Percentiles rank a stretch among this genome's conserved stretches.
Conservation (phyloP, 345 rosid species). For the Eucalyptus paniculata region DNA sequence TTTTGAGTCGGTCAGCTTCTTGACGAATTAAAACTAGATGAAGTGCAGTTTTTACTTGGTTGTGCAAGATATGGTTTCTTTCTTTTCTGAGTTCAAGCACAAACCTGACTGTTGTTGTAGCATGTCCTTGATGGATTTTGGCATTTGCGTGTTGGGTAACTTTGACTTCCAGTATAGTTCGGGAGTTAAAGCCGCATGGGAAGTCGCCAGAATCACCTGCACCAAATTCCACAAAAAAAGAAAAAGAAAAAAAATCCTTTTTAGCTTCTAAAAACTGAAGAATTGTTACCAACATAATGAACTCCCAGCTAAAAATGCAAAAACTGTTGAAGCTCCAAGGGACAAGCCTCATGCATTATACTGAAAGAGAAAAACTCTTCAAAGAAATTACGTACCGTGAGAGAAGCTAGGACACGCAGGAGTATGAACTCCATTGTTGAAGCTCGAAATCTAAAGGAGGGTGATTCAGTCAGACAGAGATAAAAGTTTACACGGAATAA, state of each 20-base stretch:
- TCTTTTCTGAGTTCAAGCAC: conserved; percentile 3
- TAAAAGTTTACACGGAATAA: background rate
- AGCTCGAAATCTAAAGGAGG: background rate
- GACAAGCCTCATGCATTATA: background rate
- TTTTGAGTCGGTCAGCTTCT: background rate
- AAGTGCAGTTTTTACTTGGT: background rate
- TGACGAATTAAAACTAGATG: background rate
- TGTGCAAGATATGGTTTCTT: background rate
- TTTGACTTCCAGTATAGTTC: conserved; percentile 42
- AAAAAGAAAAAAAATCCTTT: background rate
- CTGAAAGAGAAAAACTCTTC: background rate
- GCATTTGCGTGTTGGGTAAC: conserved; percentile 53
- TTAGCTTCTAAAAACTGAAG: background rate
- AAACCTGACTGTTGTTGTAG: conserved; percentile 7
- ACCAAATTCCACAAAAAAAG: background rate
- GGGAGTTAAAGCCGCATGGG: conserved; percentile 35
- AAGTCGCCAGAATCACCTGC: conserved; percentile 33
- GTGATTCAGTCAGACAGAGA: background rate
- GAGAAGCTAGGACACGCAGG: conserved; percentile 8
- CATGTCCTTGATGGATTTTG: conserved; percentile 32
- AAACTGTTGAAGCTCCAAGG: background rate
- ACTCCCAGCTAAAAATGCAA: background rate
- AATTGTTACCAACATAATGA: background rate
- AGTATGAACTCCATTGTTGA: conserved; percentile 14
- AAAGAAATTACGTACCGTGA: background rate